phyloP scores from a whole-genome alignment of 371 early-diverging fungal genomes.

The Circinella minor region DNA sequence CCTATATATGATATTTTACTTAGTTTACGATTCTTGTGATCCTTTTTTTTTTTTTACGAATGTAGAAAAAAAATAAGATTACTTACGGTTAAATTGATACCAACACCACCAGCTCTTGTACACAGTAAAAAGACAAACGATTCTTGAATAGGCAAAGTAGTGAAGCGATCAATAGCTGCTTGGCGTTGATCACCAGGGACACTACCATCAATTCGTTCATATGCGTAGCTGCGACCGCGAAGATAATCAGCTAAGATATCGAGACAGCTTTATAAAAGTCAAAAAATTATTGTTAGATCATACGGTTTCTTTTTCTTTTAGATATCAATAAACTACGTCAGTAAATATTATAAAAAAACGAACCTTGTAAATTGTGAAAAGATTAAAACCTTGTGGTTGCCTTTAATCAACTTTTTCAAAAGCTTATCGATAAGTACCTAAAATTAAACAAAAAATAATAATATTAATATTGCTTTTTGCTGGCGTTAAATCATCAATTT shows the following conservation, averaged over 20 bases:
- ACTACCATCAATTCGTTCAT: conserved; percentile 92
- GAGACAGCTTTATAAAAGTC: conserved; percentile 44
- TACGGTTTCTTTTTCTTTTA: no score
- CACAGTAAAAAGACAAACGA: conserved; percentile 87
- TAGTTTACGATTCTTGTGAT: no score
- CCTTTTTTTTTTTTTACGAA: no score
- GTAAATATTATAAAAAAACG: neutral
- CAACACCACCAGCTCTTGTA: conserved; percentile 94
- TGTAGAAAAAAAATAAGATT: neutral
- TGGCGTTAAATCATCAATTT: no score
- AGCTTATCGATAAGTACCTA: conserved; percentile 84
- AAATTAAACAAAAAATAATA: no score
- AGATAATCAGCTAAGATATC: conserved; percentile 94
- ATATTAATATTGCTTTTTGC: no score
- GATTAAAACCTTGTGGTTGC: conserved; percentile 92
- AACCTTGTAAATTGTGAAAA: conserved; percentile 92
- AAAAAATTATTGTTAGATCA: neutral
- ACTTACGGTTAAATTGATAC: conserved; percentile 85
- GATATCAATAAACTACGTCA: neutral
- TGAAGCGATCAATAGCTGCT: conserved; percentile 96
- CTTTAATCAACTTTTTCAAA: conserved; percentile 75
- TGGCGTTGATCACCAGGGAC: conserved; percentile 90
- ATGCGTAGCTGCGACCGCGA: conserved; percentile 73
- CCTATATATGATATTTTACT: conserved; percentile 30
- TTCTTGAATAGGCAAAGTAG: conserved; percentile 68